Base-by-base conservation (phyloP, 495 filamentous ascomycete species). In the Lophium mytilinum region DNA sequence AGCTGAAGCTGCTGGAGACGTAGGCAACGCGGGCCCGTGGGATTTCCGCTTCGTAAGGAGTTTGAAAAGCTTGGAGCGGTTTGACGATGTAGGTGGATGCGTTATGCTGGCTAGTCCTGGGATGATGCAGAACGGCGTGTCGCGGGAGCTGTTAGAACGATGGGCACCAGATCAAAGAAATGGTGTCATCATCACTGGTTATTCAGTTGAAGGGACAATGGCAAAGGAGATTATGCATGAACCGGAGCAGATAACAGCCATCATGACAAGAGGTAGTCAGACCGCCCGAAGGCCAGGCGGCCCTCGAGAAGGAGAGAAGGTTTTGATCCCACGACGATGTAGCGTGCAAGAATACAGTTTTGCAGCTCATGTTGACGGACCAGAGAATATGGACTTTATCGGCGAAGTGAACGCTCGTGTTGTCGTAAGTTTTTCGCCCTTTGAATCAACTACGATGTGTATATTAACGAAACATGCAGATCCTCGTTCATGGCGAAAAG, bases 181-280 rank as follows among this genome's bases (percentile, higher is more conserved):
- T 70, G 93, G 94, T 10, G 86, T 98, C 21, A 86, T 98, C 57
- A 92, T 98, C 74, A 98, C 93, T 4, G 93, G 93, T 66, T 98
- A 98, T 71, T 93, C 87, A 53, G 93, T 98, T 21, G 93, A 98
- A 72, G 93, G 94, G 10, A 98, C 93, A 2, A 97, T 98, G 94
- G 93, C 90, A 36, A 95, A 95, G 72, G 80, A 89, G 62, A 82
- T 98, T 46, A 83, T 96, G 70, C 87, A 90, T 56, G 93, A 96
- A 68, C 93, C 93, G 0, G 90, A 95, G 37, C 82, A 85, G 63
- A 97, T 98, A 53, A 88, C 87, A 40, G 92, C 92, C 0, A 83
- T 96, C 61, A 96, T 95, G 89, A 88, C 85, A 17, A 78, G 75
- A 64, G 76, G 83, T 10, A 52, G 78, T 4, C 62, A 78, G 52